These are phyloP conservation scores for Pontederia crassipes DNA, from an alignment of 176 grass and related monocot species.

Conservation along the genomic window DNA sequence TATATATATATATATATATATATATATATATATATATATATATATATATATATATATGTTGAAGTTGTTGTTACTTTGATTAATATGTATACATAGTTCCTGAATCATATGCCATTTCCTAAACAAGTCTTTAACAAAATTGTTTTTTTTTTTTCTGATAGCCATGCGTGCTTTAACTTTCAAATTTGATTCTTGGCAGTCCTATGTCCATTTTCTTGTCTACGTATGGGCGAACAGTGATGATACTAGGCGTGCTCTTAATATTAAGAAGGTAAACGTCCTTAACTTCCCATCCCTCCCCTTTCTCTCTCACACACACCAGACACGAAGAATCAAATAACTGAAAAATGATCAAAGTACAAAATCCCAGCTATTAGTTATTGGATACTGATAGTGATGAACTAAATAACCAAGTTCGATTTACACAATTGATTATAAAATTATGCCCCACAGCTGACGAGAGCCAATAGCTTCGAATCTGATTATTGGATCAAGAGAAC, in stretches of 20 bases:
- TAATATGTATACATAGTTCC: too few species aligned
- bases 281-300: background rate
- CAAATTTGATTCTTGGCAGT: slow-evolving; percentile 5
- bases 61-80: background rate
- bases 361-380: too few species aligned
- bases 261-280: slow-evolving; percentile 31
- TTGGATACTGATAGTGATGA: too few species aligned
- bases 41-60: background rate
- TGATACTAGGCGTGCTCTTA: slow-evolving; percentile 22
- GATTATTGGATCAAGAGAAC: too few species aligned
- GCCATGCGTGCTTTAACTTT: background rate
- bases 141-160: background rate
- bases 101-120: too few species aligned
- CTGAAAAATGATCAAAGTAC: background rate
- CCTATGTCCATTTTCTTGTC: slow-evolving; percentile 26
- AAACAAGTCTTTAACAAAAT: background rate
- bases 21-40: too few species aligned
- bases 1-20: background rate
- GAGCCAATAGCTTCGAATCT: too few species aligned
- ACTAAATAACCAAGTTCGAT: too few species aligned
- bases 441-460: too few species aligned
- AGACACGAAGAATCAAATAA: background rate
- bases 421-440: too few species aligned
- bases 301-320: background rate
- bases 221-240: slow-evolving; percentile 41